Evolutionary conservation across 192 early-diverging fungal genomes (phyloP), one percentile per base, ranked within the genome.

Genomic region (Coemansia sp.): DNA sequence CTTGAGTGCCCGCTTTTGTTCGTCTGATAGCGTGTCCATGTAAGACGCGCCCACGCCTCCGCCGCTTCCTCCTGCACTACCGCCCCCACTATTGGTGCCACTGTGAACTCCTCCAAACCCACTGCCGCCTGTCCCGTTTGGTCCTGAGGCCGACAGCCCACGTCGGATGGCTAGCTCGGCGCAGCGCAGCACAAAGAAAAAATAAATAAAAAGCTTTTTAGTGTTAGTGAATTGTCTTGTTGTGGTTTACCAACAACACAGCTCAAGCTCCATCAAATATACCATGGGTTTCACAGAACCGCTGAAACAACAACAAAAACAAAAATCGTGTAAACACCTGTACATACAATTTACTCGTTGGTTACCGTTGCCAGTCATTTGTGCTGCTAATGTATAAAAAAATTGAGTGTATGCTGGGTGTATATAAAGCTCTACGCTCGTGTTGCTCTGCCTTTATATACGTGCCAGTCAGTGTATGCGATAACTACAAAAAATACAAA

Each of bases 1-100:
- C 64, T 56, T 66, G 61, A 82, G 79, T 33, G 51, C 63, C 7
- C 79, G 79, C 36, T 58, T 38, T 64, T 82, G 79, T n/a, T 82
- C 79, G 18, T 82, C 79, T 2, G 68, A 61, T 40, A 82, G 52
- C 14, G 33, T 61, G 5, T 82, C 79, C 61, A 76, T 48, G 40
- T 65, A 63, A 3, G 54, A 56, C 34, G n/a, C 25, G 20, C 60
- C 61, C 55, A 28, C 6, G 40, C 45, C 62, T n/a, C 61, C 12
- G n/a, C 65, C 40, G 40, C 33, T 57, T 22, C 62, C 28, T 18
- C 58, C 57, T 50, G 54, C 36, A 12, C 20, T 16, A 34, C 63
- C 48, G 20, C 48, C 64, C 64, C 25, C 63, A n/a, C 67, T 60
- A 17, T 16, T 30, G 10, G 36, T 67, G 64, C 32, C 58, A n/a